phyloP scores from a whole-genome alignment of 306 rosid genomes.

The Ormosia semicastrata region DNA sequence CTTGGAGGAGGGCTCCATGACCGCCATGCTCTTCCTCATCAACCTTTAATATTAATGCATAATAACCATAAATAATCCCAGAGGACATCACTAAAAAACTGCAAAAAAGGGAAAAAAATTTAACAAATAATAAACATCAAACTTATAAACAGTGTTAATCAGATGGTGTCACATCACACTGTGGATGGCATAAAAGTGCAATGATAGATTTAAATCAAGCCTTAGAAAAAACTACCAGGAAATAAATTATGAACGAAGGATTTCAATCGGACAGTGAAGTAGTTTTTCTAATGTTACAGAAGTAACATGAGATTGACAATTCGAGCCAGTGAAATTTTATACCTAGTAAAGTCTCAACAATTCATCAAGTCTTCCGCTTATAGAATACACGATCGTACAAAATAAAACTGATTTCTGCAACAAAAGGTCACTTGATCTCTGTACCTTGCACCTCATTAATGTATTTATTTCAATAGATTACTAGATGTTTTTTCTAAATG shows the following conservation, averaged over 20 bases:
- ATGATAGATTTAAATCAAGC: background rate
- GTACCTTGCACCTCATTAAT: background rate
- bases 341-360: background rate
- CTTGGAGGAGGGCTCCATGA: slow-evolving; percentile 97
- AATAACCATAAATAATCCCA: slow-evolving; percentile 76
- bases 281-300: background rate
- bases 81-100: slow-evolving; percentile 78
- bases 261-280: background rate
- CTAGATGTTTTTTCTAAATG: background rate
- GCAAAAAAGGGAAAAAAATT: slow-evolving; percentile 27
- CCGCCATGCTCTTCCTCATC: slow-evolving; percentile 99
- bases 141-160: background rate
- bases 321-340: background rate
- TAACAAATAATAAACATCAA: background rate
- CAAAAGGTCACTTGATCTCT: slow-evolving; percentile 1
- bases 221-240: background rate
- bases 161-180: background rate
- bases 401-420: background rate
- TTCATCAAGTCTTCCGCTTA: background rate
- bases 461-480: background rate
- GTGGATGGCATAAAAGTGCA: background rate
- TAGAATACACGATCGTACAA: background rate
- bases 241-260: background rate
- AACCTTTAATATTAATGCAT: slow-evolving; percentile 77
- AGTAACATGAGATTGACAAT: background rate